Percentiles rank a stretch among this genome's conserved stretches.
Evolutionary conservation across 768 basidiomycete species (phyloP).

Genomic region (Phaeolepiota aurea): DNA sequence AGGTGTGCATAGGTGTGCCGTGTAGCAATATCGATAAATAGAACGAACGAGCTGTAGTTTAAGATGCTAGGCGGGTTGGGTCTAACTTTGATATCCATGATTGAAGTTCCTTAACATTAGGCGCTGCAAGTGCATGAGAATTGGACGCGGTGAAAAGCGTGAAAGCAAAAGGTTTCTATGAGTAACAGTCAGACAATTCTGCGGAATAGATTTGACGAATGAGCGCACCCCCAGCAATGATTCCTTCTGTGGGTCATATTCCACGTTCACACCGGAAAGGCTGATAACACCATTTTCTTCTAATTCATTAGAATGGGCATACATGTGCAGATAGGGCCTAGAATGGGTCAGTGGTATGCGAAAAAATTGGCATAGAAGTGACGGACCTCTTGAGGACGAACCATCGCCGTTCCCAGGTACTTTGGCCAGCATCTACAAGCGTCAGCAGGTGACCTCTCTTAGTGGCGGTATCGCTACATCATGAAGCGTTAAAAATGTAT

Average conservation of each 20-base stretch:
- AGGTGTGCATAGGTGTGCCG: background rate
- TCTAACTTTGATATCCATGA: slow-evolving; percentile 83
- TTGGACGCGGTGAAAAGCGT: slow-evolving; percentile 90
- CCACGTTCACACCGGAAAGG: slow-evolving; percentile 76
- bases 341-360: slow-evolving; percentile 1
- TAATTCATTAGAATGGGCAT: slow-evolving; percentile 74
- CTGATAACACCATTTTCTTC: slow-evolving; percentile 82
- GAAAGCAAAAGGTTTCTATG: slow-evolving; percentile 77
- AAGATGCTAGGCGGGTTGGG: slow-evolving; percentile 56
- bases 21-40: no score
- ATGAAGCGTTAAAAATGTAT: background rate
- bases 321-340: slow-evolving; percentile 88
- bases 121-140: slow-evolving; percentile 82
- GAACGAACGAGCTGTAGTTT: no score
- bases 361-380: slow-evolving; percentile 1
- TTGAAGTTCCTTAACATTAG: slow-evolving; percentile 72
- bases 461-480: slow-evolving; percentile 62
- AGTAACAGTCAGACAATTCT: slow-evolving; percentile 5
- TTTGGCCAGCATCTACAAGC: slow-evolving; percentile 70
- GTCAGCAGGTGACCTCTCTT: slow-evolving; percentile 82
- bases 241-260: slow-evolving; percentile 83
- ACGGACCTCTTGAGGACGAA: slow-evolving; percentile 78
- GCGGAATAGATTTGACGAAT: background rate
- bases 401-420: slow-evolving; percentile 79
- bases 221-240: slow-evolving; percentile 71